Evolutionary conservation across 2,329 filamentous ascomycete species (phyloP), one percentile per base, ranked within the genome.

Genomic region (Sclerotinia sclerotiorum): DNA sequence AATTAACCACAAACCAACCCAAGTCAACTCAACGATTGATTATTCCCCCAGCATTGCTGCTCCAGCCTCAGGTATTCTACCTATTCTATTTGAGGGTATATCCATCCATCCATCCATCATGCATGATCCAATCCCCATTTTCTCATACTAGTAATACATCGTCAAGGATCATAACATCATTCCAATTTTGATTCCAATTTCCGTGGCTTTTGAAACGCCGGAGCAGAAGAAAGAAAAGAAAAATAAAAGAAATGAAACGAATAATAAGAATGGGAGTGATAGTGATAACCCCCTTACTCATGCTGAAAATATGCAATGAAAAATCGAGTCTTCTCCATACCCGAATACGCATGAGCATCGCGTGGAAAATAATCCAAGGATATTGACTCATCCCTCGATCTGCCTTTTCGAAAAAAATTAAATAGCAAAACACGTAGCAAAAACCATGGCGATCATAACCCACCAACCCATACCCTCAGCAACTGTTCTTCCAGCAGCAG

Each of bases 361-460:
- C 17, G 5, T 15, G 15, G 6, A 24, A 51, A 2, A 10, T 8
- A 24, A 48, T 24, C 19, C 29, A 15, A 19, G 17, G 5, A 17
- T 10, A 51, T 62, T 42, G 27, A 11, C 46, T 24, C 29, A 49
- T 27, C 46, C 7, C 46, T 10, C 13, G 1, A 3, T 42, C 5
- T 19, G 5, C n/a, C 15, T 27, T 2, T 6, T 6, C 2, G 29
- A 29, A 17, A 13, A 19, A 19, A 13, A 69, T 70, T 54, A 67
- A 11, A 67, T 63, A 2, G 52, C 60, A 19, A 52, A 63, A 17
- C 65, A 67, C 35, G 57, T 67, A 4, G 65, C 65, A 17, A 63
- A 35, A 39, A 77, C 75, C n/a, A 75, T 21, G 7, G 73, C 73
- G 55, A 76, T 67, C 73, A 77, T 74, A 19, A 75, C 70, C 72